A percentile compares a stretch with the other conserved stretches of the same genome.
Evolutionary conservation across 139 green algal genomes (phyloP).

Genomic region (Closterium sp.): DNA sequence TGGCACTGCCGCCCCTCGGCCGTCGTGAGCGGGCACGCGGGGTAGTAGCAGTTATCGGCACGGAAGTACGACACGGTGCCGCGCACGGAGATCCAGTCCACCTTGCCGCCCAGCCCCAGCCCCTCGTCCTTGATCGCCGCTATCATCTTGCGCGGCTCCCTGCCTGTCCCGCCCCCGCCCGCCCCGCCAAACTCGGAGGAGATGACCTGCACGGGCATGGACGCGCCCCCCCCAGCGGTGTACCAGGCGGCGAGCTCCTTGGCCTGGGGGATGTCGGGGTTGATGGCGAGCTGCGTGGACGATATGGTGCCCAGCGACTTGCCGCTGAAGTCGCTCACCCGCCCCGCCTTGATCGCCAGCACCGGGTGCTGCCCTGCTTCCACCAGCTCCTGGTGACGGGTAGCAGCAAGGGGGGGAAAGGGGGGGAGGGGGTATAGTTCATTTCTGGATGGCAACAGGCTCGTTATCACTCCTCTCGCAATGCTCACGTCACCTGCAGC

Average conservation of each 20-base stretch:
- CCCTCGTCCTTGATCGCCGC: constrained; percentile 77
- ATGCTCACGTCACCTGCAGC: too few species aligned
- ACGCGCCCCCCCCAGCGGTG: constrained; percentile 36
- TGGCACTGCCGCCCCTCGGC: constrained; percentile 66
- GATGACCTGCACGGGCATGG: constrained; percentile 56
- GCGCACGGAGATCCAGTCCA: constrained; percentile 71
- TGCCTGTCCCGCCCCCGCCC: constrained; percentile 57
- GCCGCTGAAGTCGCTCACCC: constrained; percentile 94
- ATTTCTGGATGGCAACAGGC: neutral
- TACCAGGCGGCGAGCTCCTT: constrained; percentile 63
- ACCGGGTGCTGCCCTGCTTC: constrained; percentile 64
- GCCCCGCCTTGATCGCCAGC: constrained; percentile 75
- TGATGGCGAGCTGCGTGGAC: constrained; percentile 66
- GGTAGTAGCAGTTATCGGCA: constrained; percentile 70
- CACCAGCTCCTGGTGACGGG: constrained; percentile 10
- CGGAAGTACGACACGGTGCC: constrained; percentile 65
- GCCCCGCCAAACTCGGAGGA: constrained; percentile 11
- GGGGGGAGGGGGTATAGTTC: neutral
- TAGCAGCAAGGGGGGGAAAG: too few species aligned
- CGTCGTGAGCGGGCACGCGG: constrained; percentile 61
- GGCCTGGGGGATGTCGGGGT: constrained; percentile 71
- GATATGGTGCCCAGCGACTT: constrained; percentile 76
- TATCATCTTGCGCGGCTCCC: constrained; percentile 69
- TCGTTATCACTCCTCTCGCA: too few species aligned
- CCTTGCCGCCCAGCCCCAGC: constrained; percentile 62